Evolutionary conservation across 2,329 filamentous ascomycete species (phyloP).

Genomic region (Fusarium tupiense): DNA sequence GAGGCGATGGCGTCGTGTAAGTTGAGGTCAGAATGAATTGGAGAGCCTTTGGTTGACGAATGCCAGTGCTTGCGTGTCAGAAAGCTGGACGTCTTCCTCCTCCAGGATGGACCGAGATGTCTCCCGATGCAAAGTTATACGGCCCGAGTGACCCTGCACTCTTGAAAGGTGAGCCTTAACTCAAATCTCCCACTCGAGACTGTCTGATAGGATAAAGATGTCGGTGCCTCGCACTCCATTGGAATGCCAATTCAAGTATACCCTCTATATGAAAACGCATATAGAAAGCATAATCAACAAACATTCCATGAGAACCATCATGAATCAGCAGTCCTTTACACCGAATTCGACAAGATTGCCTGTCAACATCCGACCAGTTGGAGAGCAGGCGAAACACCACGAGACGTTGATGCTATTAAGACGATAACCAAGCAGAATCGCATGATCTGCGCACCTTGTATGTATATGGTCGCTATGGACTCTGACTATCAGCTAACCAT

Average conservation of each 20-base stretch:
- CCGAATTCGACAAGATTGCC: slow-evolving; percentile 67
- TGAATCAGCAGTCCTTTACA: slow-evolving; percentile 70
- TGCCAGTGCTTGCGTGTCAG: slow-evolving; percentile 47
- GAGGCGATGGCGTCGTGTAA: slow-evolving; percentile 70
- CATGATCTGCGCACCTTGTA: slow-evolving; percentile 76
- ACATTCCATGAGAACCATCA: slow-evolving; percentile 63
- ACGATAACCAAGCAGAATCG: slow-evolving; percentile 66
- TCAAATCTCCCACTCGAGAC: rapidly evolving
- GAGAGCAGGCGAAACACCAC: slow-evolving; percentile 60
- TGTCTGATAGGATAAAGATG: slow-evolving; percentile 50
- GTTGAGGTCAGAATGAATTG: background rate
- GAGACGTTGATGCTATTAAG: slow-evolving; percentile 62
- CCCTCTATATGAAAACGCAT: slow-evolving; percentile 72
- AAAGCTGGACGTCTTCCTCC: slow-evolving; percentile 55
- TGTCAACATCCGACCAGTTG: slow-evolving; percentile 64
- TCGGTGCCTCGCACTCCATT: slow-evolving; percentile 66
- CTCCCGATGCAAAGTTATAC: slow-evolving; percentile 56
- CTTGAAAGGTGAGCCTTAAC: slow-evolving; percentile 25
- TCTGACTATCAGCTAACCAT: rapidly evolving
- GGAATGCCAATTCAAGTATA: slow-evolving; percentile 74
- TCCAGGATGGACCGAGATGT: slow-evolving; percentile 65
- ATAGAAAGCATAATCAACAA: slow-evolving; percentile 66
- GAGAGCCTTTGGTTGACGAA: slow-evolving; percentile 4
- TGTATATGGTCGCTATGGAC: slow-evolving; percentile 9
- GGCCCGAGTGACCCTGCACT: slow-evolving; percentile 58